Percentiles rank a stretch among this genome's conserved stretches.
phyloP scores from a whole-genome alignment of 352 stramenopile genomes.

The Globisporangium spiculum region DNA sequence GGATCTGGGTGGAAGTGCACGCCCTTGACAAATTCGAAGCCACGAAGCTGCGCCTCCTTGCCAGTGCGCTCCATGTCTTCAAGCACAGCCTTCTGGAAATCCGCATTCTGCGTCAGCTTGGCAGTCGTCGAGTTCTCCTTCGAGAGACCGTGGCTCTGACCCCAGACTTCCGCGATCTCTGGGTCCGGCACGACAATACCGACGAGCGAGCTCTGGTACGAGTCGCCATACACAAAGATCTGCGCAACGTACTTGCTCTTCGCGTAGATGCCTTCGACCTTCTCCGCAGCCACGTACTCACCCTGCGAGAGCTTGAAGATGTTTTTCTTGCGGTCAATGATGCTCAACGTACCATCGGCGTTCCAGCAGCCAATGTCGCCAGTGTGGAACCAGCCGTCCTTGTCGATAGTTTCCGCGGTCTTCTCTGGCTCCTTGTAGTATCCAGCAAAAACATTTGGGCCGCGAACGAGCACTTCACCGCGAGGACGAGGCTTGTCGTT shows the following conservation, averaged over 20 bases:
- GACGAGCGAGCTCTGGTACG: conserved; percentile 92
- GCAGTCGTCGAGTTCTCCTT: conserved; percentile 28
- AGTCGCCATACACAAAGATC: conserved; percentile 96
- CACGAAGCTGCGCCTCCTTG: conserved; percentile 71
- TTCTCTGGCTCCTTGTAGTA: conserved; percentile 96
- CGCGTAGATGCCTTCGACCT: conserved; percentile 94
- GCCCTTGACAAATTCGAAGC: conserved; percentile 91
- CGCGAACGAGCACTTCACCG: conserved; percentile 70
- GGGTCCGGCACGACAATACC: conserved; percentile 89
- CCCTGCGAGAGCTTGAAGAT: conserved; percentile 94
- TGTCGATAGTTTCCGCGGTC: conserved; percentile 90
- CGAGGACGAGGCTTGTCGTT: conserved; percentile 68
- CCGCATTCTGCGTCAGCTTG: conserved; percentile 41
- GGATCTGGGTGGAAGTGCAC: conserved; percentile 81
- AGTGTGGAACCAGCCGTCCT: conserved; percentile 96
- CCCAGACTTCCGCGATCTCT: conserved; percentile 58
- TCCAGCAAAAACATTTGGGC: conserved; percentile 80
- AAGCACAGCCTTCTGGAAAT: conserved; percentile 64
- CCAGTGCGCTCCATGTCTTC: conserved; percentile 59
- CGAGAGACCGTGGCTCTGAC: conserved; percentile 28
- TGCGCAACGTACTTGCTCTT: conserved; percentile 94
- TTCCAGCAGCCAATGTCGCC: conserved; percentile 97
- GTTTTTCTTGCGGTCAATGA: conserved; percentile 93
- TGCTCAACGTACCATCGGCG: conserved; percentile 88
- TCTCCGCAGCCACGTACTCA: conserved; percentile 97